Conservation (phyloP, 2,329 filamentous ascomycete species). For the Teratosphaeria destructans region DNA sequence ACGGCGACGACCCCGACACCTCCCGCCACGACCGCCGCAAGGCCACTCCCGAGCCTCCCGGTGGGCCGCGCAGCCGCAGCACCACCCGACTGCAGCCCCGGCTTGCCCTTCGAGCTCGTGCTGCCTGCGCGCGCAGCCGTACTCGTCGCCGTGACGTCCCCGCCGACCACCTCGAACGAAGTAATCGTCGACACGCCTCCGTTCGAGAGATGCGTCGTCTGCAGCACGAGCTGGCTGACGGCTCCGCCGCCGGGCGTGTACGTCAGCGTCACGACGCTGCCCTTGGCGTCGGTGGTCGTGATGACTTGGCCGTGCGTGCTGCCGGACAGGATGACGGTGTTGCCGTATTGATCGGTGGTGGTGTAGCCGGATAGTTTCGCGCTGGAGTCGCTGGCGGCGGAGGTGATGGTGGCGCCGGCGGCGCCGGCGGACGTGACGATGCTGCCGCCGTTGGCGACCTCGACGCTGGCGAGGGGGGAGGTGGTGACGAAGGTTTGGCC, state of each 20-base stretch:
- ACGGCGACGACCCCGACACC: constrained; percentile 25
- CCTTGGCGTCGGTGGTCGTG: constrained; percentile 32
- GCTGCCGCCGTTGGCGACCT: constrained; percentile 27
- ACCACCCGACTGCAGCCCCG: constrained; percentile 30
- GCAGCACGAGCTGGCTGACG: constrained; percentile 30
- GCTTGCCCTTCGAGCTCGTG: constrained; percentile 13
- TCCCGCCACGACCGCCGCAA: constrained; percentile 24
- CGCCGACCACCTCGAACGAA: constrained; percentile 33
- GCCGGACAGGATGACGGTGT: constrained; percentile 25
- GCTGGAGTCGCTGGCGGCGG: constrained; percentile 14
- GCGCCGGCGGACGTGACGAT: constrained; percentile 29
- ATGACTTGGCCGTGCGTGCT: constrained; percentile 29
- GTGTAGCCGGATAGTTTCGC: constrained; percentile 11
- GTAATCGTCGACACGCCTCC: constrained; percentile 32
- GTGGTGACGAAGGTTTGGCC: constrained; percentile 29
- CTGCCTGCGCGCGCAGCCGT: constrained; percentile 3
- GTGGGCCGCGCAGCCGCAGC: constrained; percentile 13
- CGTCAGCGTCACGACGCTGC: constrained; percentile 35
- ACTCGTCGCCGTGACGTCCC: constrained; percentile 8
- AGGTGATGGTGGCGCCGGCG: constrained; percentile 19
- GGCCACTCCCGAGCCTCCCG: constrained; percentile 17
- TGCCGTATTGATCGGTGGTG: constrained; percentile 31
- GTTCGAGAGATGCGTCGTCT: constrained; percentile 25
- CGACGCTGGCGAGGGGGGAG: constrained; percentile 29
- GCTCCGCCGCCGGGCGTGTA: constrained; percentile 34